These are phyloP conservation scores for Mortierella sp. DNA, from an alignment of 371 early-diverging fungal species.

Conservation along the genomic window DNA sequence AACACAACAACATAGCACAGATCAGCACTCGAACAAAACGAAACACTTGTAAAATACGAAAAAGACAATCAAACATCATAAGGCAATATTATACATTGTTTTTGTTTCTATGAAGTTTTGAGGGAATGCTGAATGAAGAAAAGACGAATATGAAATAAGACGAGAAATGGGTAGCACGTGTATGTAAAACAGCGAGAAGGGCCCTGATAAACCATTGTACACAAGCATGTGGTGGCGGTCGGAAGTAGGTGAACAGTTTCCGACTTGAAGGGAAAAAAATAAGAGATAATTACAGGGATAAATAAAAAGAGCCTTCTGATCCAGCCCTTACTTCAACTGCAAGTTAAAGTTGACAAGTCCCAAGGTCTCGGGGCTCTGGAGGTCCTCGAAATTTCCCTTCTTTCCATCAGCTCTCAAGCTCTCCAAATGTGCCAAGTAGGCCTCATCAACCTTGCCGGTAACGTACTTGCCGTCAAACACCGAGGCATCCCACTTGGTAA, in stretches of 20 bases:
- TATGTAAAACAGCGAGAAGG: background rate
- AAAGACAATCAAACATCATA: background rate
- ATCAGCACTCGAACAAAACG: background rate
- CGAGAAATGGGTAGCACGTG: background rate
- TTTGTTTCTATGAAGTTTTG: background rate
- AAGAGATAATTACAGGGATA: constrained; percentile 10
- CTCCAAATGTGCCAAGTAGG: constrained; percentile 89
- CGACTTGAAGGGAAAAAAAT: background rate
- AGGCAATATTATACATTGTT: background rate
- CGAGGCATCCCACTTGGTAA: constrained; percentile 91
- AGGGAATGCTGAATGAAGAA: background rate
- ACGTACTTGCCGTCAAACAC: constrained; percentile 96
- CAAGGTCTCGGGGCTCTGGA: constrained; percentile 72
- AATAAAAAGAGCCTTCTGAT: background rate
- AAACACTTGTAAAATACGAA: constrained; percentile 17
- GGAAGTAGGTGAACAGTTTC: constrained; percentile 12
- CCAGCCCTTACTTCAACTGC: constrained; percentile 44
- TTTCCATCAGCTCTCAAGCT: constrained; percentile 65
- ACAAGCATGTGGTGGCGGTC: background rate
- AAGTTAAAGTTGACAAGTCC: constrained; percentile 71
- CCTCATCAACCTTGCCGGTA: constrained; percentile 86
- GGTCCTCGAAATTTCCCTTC: constrained; percentile 57
- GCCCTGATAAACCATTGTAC: too few relatives aligned
- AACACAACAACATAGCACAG: background rate
- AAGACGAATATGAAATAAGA: background rate